phyloP scores from a whole-genome alignment of 257 asterid species.

The Ehretia macrophylla region DNA sequence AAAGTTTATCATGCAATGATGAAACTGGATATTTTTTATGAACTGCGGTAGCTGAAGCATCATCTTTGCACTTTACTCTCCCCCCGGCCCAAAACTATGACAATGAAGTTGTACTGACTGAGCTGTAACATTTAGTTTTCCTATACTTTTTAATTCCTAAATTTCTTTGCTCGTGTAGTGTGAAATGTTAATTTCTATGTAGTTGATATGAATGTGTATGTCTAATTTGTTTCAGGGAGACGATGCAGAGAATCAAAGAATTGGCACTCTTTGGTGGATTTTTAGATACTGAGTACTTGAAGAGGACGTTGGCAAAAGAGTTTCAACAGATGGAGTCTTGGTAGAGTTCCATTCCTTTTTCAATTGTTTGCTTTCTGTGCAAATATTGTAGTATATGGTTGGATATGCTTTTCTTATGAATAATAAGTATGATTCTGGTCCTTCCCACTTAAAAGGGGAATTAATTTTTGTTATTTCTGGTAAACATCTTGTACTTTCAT shows the following conservation, averaged over 20 bases:
- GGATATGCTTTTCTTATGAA: too few species aligned
- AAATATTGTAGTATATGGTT: background rate
- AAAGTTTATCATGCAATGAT: too few species aligned
- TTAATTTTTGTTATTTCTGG: too few species aligned
- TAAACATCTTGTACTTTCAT: too few species aligned
- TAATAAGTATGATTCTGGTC: too few species aligned
- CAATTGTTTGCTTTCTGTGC: background rate
- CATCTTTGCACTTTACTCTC: too few species aligned
- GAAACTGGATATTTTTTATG: too few species aligned
- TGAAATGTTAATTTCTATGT: background rate
- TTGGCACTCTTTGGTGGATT: constrained; percentile 86
- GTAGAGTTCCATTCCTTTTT: constrained; percentile 33
- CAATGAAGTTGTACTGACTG: too few species aligned
- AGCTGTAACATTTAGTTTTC: background rate
- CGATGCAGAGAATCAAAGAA: constrained; percentile 58
- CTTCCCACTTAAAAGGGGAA: too few species aligned
- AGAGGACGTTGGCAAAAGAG: constrained; percentile 70
- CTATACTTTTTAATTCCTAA: background rate
- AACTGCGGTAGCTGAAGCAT: too few species aligned
- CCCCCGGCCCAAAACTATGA: too few species aligned
- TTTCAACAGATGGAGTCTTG: constrained; percentile 73
- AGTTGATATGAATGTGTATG: too few species aligned
- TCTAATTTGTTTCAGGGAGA: constrained; percentile 44
- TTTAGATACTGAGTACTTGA: constrained; percentile 67
- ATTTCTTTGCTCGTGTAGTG: background rate